Percentiles rank a stretch among this genome's conserved stretches.
phyloP scores from a whole-genome alignment of 345 rosid genomes.

The Durio zibethinus region DNA sequence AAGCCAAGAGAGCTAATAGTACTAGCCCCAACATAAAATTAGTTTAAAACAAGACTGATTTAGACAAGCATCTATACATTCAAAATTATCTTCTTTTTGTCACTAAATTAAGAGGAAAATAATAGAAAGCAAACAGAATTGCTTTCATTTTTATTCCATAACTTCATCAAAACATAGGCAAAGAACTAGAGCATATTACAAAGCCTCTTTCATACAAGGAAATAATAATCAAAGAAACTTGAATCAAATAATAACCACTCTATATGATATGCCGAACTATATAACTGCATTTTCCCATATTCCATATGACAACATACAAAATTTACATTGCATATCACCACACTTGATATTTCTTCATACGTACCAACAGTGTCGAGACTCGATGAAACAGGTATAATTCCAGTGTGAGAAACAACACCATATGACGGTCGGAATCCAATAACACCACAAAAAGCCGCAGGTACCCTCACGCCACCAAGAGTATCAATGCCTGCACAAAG shows the following conservation, averaged over 20 bases:
- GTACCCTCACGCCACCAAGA: slow-evolving; percentile 88
- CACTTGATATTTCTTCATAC: slow-evolving; percentile 17
- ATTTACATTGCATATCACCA: neutral
- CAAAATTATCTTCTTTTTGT: neutral
- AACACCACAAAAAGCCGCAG: slow-evolving; percentile 80
- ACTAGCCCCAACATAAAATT: neutral
- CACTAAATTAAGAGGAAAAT: neutral
- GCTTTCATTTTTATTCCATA: neutral
- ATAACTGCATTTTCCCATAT: neutral
- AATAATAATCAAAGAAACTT: neutral
- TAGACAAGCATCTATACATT: neutral
- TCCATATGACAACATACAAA: neutral
- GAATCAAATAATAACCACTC: neutral
- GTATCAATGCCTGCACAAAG: slow-evolving; percentile 73
- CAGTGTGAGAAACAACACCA: slow-evolving; percentile 58
- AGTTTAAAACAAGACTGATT: neutral
- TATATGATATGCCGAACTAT: neutral
- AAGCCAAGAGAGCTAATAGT: neutral
- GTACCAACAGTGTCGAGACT: slow-evolving; percentile 89
- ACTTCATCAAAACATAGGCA: neutral
- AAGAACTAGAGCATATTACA: neutral
- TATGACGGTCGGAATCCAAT: slow-evolving; percentile 82
- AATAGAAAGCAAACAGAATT: neutral
- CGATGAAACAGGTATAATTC: slow-evolving; percentile 61
- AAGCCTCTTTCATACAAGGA: neutral